Percentiles rank a stretch among this genome's conserved stretches.
These are phyloP conservation scores for Fusarium pilosicola DNA, from an alignment of 2,329 filamentous ascomycete species.

Conservation along the genomic window DNA sequence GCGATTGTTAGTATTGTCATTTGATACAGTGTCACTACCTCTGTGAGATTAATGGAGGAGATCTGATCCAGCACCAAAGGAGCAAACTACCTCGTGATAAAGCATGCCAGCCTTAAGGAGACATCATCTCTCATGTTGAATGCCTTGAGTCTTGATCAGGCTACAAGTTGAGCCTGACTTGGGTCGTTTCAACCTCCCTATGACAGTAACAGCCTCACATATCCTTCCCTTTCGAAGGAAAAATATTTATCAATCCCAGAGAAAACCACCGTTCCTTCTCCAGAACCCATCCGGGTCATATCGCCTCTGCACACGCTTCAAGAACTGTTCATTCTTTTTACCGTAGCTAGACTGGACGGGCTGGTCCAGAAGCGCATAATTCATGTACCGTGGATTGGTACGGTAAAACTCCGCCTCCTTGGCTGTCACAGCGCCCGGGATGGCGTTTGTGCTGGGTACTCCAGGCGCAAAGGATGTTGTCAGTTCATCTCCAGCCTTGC, in stretches of 20 bases:
- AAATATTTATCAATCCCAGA: neutral
- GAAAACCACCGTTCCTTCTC: neutral
- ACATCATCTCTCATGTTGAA: accelerated
- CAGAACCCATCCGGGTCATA: neutral
- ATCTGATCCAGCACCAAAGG: neutral
- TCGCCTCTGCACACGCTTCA: neutral
- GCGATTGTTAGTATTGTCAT: neutral
- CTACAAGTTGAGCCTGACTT: too few relatives aligned
- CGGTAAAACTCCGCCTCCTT: neutral
- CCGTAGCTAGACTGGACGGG: neutral
- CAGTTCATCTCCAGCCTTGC: neutral
- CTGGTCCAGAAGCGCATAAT: neutral
- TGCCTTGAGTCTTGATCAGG: accelerated
- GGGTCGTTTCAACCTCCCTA: accelerated
- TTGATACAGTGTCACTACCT: neutral
- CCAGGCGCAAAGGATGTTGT: neutral
- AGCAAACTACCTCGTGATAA: neutral
- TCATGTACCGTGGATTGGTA: neutral
- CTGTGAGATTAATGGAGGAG: accelerated
- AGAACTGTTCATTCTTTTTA: neutral
- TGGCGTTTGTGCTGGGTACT: neutral
- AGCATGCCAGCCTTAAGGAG: too few relatives aligned
- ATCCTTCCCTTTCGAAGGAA: accelerated
- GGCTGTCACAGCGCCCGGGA: neutral
- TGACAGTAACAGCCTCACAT: too few relatives aligned